Percentiles rank a stretch among this genome's conserved stretches.
These are phyloP conservation scores for Aureobasidium sp. DNA, from an alignment of 2,329 filamentous ascomycete genomes.

Conservation along the genomic window DNA sequence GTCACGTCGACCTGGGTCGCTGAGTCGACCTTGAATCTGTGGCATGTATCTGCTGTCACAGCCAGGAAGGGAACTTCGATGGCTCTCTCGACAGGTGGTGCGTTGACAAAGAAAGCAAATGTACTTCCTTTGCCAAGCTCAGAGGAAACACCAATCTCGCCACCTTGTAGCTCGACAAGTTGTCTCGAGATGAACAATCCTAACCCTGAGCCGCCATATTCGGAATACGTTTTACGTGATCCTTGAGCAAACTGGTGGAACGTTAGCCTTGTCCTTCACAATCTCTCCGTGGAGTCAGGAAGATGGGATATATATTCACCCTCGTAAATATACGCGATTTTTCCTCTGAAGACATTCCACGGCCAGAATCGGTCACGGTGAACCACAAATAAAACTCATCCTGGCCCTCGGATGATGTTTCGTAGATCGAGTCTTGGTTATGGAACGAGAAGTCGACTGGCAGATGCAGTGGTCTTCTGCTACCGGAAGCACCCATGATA, in stretches of 20 bases:
- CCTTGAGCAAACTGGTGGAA: slow-evolving; percentile 55
- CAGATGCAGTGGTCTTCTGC: slow-evolving; percentile 27
- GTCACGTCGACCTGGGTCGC: neutral
- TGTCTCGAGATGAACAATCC: slow-evolving; percentile 63
- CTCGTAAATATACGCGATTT: slow-evolving; percentile 49
- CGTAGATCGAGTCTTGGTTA: slow-evolving; percentile 20
- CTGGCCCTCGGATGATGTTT: slow-evolving; percentile 32
- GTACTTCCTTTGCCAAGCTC: slow-evolving; percentile 52
- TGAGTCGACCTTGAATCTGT: neutral
- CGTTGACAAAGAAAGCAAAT: slow-evolving; percentile 60
- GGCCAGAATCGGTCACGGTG: slow-evolving; percentile 31
- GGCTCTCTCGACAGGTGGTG: slow-evolving; percentile 30
- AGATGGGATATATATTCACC: neutral
- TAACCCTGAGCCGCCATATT: slow-evolving; percentile 62
- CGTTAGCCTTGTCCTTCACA: no score
- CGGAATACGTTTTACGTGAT: slow-evolving; percentile 57
- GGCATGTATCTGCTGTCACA: neutral
- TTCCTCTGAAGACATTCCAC: slow-evolving; percentile 30
- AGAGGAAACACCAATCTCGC: slow-evolving; percentile 58
- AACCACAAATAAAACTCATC: slow-evolving; percentile 31
- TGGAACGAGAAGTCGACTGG: slow-evolving; percentile 28
- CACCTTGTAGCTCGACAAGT: slow-evolving; percentile 60
- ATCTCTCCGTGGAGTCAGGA: no score
- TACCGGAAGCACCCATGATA: slow-evolving; percentile 30
- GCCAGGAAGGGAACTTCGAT: no score